phyloP scores from a whole-genome alignment of 257 asterid species.

The Solanum microdontum region DNA sequence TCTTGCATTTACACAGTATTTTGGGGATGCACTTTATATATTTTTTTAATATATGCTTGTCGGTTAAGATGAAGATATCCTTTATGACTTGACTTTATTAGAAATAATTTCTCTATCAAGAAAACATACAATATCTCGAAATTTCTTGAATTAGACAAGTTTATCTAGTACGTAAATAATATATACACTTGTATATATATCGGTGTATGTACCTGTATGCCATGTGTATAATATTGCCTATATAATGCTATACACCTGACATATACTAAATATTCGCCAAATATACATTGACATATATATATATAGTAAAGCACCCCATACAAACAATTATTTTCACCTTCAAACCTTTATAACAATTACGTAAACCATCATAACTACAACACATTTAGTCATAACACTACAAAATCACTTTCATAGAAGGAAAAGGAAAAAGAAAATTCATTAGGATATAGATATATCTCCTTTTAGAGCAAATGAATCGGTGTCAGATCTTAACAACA shows the following conservation, averaged over 20 bases:
- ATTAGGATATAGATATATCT: background rate
- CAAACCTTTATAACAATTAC: background rate
- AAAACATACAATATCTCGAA: background rate
- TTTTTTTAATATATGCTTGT: too few species aligned
- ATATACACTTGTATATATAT: background rate
- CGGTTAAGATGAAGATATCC: background rate
- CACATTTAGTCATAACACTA: background rate
- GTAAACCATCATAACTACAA: background rate
- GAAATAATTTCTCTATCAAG: background rate
- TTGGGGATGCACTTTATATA: accelerated
- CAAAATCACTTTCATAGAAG: background rate
- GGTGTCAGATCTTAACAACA: too few species aligned
- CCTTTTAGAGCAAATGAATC: background rate
- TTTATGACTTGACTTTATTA: background rate
- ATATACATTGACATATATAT: background rate
- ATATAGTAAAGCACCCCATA: background rate
- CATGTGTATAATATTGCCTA: background rate
- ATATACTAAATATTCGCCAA: background rate
- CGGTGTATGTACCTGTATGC: background rate
- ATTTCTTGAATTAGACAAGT: background rate
- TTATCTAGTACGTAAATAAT: background rate
- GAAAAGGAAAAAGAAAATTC: background rate
- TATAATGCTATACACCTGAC: background rate
- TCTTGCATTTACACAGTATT: background rate
- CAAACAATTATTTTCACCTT: background rate